phyloP scores from a whole-genome alignment of 2,329 filamentous ascomycete genomes.

The Tolypocladium album region DNA sequence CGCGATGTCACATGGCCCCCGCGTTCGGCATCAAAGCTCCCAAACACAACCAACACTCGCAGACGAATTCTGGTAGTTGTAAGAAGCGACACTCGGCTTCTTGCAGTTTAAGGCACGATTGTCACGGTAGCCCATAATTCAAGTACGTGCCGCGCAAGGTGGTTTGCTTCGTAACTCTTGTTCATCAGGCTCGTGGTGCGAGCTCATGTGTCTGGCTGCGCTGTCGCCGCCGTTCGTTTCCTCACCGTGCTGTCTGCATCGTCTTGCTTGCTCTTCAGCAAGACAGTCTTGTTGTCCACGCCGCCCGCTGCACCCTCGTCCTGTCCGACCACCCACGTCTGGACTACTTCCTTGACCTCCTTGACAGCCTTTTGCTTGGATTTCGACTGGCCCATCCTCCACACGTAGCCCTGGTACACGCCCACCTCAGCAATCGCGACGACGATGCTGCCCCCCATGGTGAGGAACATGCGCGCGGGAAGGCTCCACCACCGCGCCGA shows the following conservation, averaged over 20 bases:
- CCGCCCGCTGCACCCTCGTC: conserved; percentile 15
- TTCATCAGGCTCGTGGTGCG: not conserved
- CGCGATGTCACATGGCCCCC: conserved; percentile 5
- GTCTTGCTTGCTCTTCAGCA: not conserved
- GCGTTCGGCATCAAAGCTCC: not conserved
- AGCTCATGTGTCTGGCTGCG: not conserved
- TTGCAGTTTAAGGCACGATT: not conserved
- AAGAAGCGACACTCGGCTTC: not conserved
- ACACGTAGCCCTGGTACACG: conserved; percentile 66
- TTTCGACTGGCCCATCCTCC: conserved; percentile 60
- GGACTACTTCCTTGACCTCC: conserved; percentile 58
- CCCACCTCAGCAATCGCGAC: conserved; percentile 69
- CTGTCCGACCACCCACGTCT: conserved; percentile 57
- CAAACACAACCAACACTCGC: not conserved
- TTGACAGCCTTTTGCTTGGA: conserved; percentile 46
- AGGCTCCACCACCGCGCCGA: conserved; percentile 65
- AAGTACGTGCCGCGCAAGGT: not conserved
- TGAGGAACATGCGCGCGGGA: conserved; percentile 57
- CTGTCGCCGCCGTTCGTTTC: conserved; percentile 11
- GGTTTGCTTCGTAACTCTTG: not conserved
- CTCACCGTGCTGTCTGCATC: conserved; percentile 8
- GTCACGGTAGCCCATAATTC: not conserved
- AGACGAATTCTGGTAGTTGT: not conserved
- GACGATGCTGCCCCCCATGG: conserved; percentile 56
- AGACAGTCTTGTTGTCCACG: conserved; percentile 2